Evolutionary conservation across 495 filamentous ascomycete species (phyloP).

Genomic region (Bathelium albidoporum): DNA sequence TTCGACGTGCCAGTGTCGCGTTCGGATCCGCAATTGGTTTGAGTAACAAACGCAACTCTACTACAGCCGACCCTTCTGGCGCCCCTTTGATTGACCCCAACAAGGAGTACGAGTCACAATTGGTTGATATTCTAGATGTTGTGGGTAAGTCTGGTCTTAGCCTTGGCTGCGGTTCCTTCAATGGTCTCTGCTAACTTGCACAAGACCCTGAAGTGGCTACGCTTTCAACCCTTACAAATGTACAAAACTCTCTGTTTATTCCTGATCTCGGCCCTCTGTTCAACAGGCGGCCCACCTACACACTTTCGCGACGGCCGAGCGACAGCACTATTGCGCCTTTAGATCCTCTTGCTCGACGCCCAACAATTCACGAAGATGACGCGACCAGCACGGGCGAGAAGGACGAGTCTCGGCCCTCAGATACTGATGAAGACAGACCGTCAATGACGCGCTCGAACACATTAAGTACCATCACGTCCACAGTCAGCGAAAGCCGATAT

Average conservation of each 20-base stretch:
- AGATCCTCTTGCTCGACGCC: not conserved
- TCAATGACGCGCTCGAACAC: not conserved
- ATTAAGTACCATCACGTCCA: conserved; percentile 13
- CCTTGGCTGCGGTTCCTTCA: not conserved
- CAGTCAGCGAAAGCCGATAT: conserved; percentile 28
- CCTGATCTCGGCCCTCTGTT: conserved; percentile 30
- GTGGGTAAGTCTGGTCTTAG: conserved; percentile 13
- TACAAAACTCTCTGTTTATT: conserved; percentile 24
- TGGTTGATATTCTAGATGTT: conserved; percentile 21
- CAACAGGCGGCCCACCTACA: conserved; percentile 65
- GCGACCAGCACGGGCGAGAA: not conserved
- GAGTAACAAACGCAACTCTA: not conserved
- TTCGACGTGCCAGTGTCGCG: not conserved
- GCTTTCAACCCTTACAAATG: conserved; percentile 21
- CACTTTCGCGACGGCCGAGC: conserved; percentile 43
- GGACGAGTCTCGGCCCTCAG: conserved; percentile 10
- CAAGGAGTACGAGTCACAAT: conserved; percentile 20
- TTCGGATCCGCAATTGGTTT: not conserved
- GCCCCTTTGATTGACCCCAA: not conserved
- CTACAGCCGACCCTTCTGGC: not conserved
- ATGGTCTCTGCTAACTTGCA: conserved; percentile 8
- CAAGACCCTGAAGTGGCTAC: conserved; percentile 22
- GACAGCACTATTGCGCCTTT: not conserved
- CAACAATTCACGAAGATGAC: not conserved
- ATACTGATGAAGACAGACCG: conserved; percentile 6